Evolutionary conservation across 2,329 filamentous ascomycete species (phyloP), one percentile per base, ranked within the genome.

Genomic region (Bisporella sp.): DNA sequence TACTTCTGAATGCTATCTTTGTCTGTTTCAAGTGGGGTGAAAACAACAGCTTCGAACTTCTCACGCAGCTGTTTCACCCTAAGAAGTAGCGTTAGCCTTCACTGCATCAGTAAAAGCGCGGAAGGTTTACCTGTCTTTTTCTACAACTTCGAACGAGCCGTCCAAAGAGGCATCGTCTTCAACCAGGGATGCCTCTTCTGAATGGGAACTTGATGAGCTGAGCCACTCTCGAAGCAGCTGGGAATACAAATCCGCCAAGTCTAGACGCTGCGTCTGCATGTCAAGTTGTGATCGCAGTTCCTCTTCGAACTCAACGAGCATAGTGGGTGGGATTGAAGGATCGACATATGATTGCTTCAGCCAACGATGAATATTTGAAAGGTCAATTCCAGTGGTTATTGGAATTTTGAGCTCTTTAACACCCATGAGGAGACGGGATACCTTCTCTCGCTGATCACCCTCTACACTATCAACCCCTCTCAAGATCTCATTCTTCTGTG

Each of bases 21-120:
- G 51, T 81, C 69, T 3, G 72, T 71, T 9, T 73, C 57, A 31
- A 68, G 66, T 5, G 70, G 62, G 2, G 64, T 66, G 58, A 82
- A 82, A 21, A 78, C 76, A 48, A 74, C 67, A 1, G 64, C 62
- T 59, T 82, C 78, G 73, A 78, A 82, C 55, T 77, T 72, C 50
- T 75, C 69, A 41, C 77, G 72, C 66, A 78, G 75, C 53, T 77
- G 73, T 39, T 72, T 68, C 6, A 57, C 21, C 21, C 21, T 21
- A 21, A 21, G 21, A 21, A 21, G 3, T 21, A 21, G 21, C 21
- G 3, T 21, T 21, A 21, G 21, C 3, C 21, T 21, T 21, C 21
- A 21, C 3, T 21, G 21, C 21, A 21, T 21, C 21, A 21, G 21
- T 21, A 21, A 21, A 21, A 21, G 21, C 21, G 21, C 21, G 21